phyloP scores from a whole-genome alignment of 495 filamentous ascomycete species.

The Clohesyomyces aquaticus region DNA sequence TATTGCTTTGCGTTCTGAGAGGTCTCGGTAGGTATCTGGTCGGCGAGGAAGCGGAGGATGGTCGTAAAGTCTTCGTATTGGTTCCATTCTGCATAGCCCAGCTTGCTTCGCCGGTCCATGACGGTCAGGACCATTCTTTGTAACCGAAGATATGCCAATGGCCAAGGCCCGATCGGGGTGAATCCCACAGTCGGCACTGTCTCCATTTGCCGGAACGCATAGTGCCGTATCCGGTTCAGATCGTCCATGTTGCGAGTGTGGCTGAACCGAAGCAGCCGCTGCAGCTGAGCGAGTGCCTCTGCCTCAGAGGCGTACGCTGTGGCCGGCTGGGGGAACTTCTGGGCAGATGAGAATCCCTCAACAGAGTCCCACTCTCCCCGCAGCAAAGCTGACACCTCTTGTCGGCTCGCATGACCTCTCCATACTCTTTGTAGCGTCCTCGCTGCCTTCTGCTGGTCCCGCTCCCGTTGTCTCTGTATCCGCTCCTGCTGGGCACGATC shows the following conservation, averaged over 20 bases:
- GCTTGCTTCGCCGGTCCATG: slow-evolving; percentile 29
- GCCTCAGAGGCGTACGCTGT: slow-evolving; percentile 54
- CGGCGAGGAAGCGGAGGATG: slow-evolving; percentile 34
- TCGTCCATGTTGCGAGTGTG: slow-evolving; percentile 40
- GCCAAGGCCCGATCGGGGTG: slow-evolving; percentile 42
- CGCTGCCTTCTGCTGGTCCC: slow-evolving; percentile 74
- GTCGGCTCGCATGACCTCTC: slow-evolving; percentile 74
- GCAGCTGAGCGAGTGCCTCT: slow-evolving; percentile 50
- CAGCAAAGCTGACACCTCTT: slow-evolving; percentile 58
- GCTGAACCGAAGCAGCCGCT: slow-evolving; percentile 47
- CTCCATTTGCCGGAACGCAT: slow-evolving; percentile 42
- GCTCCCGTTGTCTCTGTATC: slow-evolving; percentile 75
- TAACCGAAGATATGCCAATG: slow-evolving; percentile 44
- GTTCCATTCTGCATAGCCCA: neutral
- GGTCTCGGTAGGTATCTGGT: slow-evolving; percentile 36
- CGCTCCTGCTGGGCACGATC: slow-evolving; percentile 86
- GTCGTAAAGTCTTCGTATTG: slow-evolving; percentile 16
- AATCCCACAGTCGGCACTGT: slow-evolving; percentile 31
- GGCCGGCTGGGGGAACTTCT: neutral
- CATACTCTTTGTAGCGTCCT: slow-evolving; percentile 78
- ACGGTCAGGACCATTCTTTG: slow-evolving; percentile 40
- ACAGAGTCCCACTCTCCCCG: slow-evolving; percentile 68
- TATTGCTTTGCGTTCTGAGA: slow-evolving; percentile 41
- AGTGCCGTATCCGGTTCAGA: slow-evolving; percentile 44
- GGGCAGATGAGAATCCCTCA: slow-evolving; percentile 27